phyloP scores from a whole-genome alignment of 1,284 basidiomycete species.

The Laetiporus sulphureus region DNA sequence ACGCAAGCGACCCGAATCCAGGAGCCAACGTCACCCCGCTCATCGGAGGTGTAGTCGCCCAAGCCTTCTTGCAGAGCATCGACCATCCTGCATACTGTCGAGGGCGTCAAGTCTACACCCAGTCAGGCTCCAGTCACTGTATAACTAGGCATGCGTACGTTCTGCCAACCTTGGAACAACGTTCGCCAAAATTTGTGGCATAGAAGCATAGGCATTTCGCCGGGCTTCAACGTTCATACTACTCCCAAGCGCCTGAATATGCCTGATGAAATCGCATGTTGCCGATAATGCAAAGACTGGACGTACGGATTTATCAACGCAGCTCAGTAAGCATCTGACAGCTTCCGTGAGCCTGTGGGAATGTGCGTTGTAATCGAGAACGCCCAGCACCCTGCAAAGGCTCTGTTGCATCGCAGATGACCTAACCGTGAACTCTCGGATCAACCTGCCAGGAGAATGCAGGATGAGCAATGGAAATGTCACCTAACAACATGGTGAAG shows the following conservation, averaged over 20 bases:
- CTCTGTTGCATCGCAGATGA: constrained; percentile 66
- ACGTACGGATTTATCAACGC: constrained; percentile 49
- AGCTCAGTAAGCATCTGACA: constrained; percentile 53
- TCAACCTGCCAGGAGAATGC: constrained; percentile 52
- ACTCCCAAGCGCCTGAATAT: constrained; percentile 32
- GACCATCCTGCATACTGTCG: constrained; percentile 37
- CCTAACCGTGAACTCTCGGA: constrained; percentile 55
- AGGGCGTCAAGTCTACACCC: constrained; percentile 41
- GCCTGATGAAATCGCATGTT: constrained; percentile 17
- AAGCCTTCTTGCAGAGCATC: constrained; percentile 60
- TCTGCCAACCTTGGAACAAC: constrained; percentile 36
- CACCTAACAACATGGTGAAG: no score
- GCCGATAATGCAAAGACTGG: constrained; percentile 7
- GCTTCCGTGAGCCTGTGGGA: constrained; percentile 45
- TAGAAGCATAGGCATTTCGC: constrained; percentile 63
- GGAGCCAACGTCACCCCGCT: constrained; percentile 95
- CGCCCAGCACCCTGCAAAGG: constrained; percentile 71
- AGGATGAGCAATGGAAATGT: no score
- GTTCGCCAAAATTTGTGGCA: constrained; percentile 50
- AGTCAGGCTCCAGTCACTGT: neutral
- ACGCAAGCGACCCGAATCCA: constrained; percentile 86
- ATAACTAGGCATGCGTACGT: constrained; percentile 32
- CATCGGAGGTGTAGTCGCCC: constrained; percentile 88
- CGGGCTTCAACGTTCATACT: constrained; percentile 59
- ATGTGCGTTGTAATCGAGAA: constrained; percentile 57